These are phyloP conservation scores for Chytriomyces confervae DNA, from an alignment of 192 early-diverging fungal genomes.

Conservation along the genomic window DNA sequence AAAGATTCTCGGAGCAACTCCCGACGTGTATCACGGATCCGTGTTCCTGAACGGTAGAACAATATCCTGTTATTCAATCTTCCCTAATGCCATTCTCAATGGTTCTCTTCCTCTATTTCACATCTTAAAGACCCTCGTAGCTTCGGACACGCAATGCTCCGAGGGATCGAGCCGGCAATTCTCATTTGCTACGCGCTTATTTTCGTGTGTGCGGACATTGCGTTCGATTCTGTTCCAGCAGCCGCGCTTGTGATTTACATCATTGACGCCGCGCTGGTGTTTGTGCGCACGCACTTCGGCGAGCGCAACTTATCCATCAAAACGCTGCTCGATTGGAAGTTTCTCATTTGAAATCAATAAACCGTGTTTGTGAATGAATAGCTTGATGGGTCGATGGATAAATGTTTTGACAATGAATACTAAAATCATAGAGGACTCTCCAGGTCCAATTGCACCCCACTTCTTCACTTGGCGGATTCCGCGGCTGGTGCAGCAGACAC, in stretches of 20 bases:
- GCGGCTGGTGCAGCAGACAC: neutral
- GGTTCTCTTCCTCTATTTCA: neutral
- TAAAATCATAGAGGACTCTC: neutral
- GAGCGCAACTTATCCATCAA: conserved; percentile 53
- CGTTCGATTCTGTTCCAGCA: conserved; percentile 23
- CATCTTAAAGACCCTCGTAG: conserved; percentile 26
- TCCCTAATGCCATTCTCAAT: neutral
- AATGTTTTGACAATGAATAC: neutral
- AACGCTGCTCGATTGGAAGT: conserved; percentile 57
- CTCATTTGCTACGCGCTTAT: conserved; percentile 51
- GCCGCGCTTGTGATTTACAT: conserved; percentile 43
- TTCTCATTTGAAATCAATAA: conserved; percentile 50
- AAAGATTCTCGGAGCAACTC: conserved; percentile 49
- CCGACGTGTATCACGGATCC: conserved; percentile 43
- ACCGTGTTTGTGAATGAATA: neutral
- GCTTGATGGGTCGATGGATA: neutral
- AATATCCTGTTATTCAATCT: neutral
- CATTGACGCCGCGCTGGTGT: conserved; percentile 44
- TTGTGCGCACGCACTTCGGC: conserved; percentile 50
- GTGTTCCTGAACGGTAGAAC: conserved; percentile 52
- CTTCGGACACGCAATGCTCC: conserved; percentile 37
- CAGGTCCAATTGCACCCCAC: neutral
- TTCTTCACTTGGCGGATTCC: neutral
- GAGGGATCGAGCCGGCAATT: conserved; percentile 50
- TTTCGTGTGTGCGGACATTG: conserved; percentile 40